These are phyloP conservation scores for Ophiocytium majus DNA, from an alignment of 352 stramenopile species.

Conservation along the genomic window DNA sequence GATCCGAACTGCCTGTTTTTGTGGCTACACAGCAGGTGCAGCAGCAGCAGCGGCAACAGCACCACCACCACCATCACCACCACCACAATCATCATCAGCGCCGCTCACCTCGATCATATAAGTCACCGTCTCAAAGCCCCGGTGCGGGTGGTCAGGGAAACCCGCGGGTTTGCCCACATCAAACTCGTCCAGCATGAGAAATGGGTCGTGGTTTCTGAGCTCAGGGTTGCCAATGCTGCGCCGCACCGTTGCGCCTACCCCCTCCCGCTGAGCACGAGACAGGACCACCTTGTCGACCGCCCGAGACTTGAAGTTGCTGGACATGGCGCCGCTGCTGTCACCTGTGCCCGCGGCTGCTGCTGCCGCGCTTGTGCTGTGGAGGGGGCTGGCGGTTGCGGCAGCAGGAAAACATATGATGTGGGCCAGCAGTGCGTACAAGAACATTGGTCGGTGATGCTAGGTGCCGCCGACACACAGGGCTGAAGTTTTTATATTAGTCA, in stretches of 20 bases:
- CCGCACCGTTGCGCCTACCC: conserved; percentile 39
- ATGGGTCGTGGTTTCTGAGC: conserved; percentile 50
- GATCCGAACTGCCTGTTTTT: too few species aligned
- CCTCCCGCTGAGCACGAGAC: conserved; percentile 43
- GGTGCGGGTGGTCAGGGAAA: conserved; percentile 53
- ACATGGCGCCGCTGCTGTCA: background rate
- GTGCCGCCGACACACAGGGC: background rate
- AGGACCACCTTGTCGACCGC: conserved; percentile 33
- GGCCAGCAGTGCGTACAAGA: background rate
- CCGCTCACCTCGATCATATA: conserved; percentile 47
- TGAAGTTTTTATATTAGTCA: background rate
- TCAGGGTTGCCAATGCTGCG: conserved; percentile 33
- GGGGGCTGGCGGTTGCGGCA: background rate
- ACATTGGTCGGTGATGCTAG: background rate
- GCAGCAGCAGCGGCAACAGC: too few species aligned
- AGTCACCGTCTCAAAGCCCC: conserved; percentile 55
- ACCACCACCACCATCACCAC: too few species aligned
- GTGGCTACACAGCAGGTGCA: too few species aligned
- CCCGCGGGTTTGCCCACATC: conserved; percentile 39
- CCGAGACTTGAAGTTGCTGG: conserved; percentile 20
- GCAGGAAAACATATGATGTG: background rate
- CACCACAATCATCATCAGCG: too few species aligned
- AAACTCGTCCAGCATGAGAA: conserved; percentile 53
- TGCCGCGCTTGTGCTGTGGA: too few species aligned
- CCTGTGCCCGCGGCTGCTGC: background rate